Conservation (phyloP, 768 basidiomycete species). For the Tephrocybe sp. region DNA sequence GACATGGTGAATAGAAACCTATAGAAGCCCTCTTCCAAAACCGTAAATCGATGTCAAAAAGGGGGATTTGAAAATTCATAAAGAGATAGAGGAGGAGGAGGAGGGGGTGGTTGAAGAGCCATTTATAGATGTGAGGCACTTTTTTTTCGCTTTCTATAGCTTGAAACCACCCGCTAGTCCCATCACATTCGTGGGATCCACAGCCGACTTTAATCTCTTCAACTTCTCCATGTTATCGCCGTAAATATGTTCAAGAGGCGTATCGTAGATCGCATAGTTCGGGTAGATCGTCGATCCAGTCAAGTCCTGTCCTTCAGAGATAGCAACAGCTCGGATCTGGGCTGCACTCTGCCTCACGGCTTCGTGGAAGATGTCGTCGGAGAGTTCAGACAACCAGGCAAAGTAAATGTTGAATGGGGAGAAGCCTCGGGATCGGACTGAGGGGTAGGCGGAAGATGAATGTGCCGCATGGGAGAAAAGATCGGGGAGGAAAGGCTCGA, state of each 20-base stretch:
- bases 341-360: slow-evolving; percentile 36
- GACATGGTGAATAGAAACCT: no score
- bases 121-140: no score
- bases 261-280: slow-evolving; percentile 57
- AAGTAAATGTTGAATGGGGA: slow-evolving; percentile 46
- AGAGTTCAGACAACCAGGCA: slow-evolving; percentile 36
- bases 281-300: slow-evolving; percentile 42
- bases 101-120: no score
- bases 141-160: slow-evolving; percentile 28
- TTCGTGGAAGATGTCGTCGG: slow-evolving; percentile 38
- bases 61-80: no score
- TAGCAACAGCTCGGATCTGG: slow-evolving; percentile 35
- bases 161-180: slow-evolving; percentile 64
- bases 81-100: no score
- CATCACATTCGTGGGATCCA: slow-evolving; percentile 63
- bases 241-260: slow-evolving; percentile 49
- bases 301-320: slow-evolving; percentile 35
- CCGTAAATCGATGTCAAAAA: no score
- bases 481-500: slow-evolving; percentile 47
- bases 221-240: slow-evolving; percentile 44
- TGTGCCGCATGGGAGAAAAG: slow-evolving; percentile 34
- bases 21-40: no score
- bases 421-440: slow-evolving; percentile 19
- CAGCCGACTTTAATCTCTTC: slow-evolving; percentile 34
- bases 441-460: slow-evolving; percentile 40